Base-by-base conservation (phyloP, 257 asterid genomes). In the Capsicum baccatum region DNA sequence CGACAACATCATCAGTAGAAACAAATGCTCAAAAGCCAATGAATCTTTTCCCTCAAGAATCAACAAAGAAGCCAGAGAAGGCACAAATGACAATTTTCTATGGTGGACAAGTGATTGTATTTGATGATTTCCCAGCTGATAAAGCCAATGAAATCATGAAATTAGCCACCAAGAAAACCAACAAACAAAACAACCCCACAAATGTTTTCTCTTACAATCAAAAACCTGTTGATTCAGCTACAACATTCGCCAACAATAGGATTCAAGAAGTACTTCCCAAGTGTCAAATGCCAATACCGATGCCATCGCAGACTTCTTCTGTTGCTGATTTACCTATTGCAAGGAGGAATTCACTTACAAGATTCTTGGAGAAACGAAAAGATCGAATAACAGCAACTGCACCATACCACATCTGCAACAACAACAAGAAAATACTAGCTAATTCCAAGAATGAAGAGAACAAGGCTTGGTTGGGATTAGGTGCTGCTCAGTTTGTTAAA, bases 281-380 rank as follows among this genome's bases (percentile, higher is more conserved):
- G 48, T 63, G 79, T 35, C 85, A 8, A 56, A 58, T 33, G 37
- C 16, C 89, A 15, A 70, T 85, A 6, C 16, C 89, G 12, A 70
- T 85, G 9, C 79, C 78, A 79, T 86, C 85, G 37, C 37, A 39
- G 33, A 26, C 33, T 39, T 3, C 91, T 14, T 83, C 1, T 33
- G 56, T 26, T 84, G 66, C 88, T 89, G 97, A 90, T 86, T 87
- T 93, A 48, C 97, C 97, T 3, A 91, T 93, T 54, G 94, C 94
- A 0, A 89, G 97, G 86, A 90, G 91, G 69, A 89, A 86, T 55
- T 93, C 97, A 6, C 85, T 93, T 9, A 88, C 94, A 63, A 87
- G 96, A 35, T 93, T 93, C 84, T 79, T 91, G 82, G 95, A 90
- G 89, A 93, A 93, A 90, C 88, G 97, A 86, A 89, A 90, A 67